Evolutionary conservation across 2,329 filamentous ascomycete genomes (phyloP).

Genomic region (Colletotrichum sp.): DNA sequence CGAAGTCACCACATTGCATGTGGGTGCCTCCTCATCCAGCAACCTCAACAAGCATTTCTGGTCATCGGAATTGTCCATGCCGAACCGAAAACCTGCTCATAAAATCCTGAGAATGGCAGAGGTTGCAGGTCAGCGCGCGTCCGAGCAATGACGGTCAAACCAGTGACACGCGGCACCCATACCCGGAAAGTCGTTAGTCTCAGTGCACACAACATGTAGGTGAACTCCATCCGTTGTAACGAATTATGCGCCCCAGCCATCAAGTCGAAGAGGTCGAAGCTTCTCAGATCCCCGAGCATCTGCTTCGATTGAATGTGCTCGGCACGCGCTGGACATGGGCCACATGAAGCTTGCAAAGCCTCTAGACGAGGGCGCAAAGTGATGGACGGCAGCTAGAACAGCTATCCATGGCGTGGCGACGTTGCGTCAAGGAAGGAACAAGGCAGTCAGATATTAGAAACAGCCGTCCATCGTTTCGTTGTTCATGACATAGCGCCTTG

Average conservation of each 20-base stretch:
- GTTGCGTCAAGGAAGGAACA: not conserved
- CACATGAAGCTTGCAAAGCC: not conserved
- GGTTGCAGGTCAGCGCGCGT: not conserved
- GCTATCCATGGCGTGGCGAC: not conserved
- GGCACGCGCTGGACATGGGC: not conserved
- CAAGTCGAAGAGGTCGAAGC: not conserved
- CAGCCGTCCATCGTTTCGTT: not conserved
- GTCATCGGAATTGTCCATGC: not conserved
- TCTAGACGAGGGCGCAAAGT: not conserved
- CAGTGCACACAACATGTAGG: not conserved
- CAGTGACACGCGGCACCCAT: not conserved
- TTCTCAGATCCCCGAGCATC: not conserved
- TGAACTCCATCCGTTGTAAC: not conserved
- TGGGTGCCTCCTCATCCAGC: not conserved
- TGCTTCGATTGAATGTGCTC: not conserved
- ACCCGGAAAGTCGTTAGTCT: not conserved
- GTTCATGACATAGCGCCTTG: not conserved
- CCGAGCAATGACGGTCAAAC: not conserved
- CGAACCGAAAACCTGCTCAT: not conserved
- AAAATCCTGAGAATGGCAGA: not conserved
- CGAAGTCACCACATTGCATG: not conserved
- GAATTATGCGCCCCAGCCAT: not conserved
- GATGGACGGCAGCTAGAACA: not conserved
- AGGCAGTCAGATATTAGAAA: not conserved
- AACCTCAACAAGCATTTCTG: not conserved